Evolutionary conservation across 768 basidiomycete species (phyloP), one percentile per base, ranked within the genome.

Genomic region (Psilocybe cyanescens): DNA sequence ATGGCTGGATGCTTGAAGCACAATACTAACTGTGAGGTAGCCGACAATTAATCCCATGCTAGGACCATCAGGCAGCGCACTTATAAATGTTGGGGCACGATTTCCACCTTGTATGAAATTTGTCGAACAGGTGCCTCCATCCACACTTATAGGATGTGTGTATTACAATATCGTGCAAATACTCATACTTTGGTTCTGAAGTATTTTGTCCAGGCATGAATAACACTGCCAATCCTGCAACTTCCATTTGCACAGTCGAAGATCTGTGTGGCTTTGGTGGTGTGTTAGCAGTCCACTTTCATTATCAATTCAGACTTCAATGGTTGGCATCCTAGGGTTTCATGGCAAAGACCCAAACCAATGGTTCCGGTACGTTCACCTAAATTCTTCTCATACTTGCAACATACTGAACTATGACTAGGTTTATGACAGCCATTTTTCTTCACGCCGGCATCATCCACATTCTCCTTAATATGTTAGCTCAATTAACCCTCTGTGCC

Each of bases 361-460:
- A 68, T 81, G 79, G 80, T 83, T 81, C 68, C 71, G 80, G 77
- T 83, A 49, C 16, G 41, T 44, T 44, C 5, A 16, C 19, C 28
- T 41, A 19, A 8, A 28, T 2, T 6, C 11, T 47, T 45, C 29
- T 41, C n/a, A 9, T 9, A 11, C 41, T 55, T 29, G 8, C 11
- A 14, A 12, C 3, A 49, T n/a, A 11, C 46, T 48, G 8, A 48
- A 67, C 45, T 65, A 60, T 29, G 47, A 50, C 50, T 66, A 91
- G 93, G 64, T 96, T 96, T 70, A 89, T 95, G 66, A 87, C 89
- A 1, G 84, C 95, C 8, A 91, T 97, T 54, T 97, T 99, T 71
- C 76, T 98, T 4, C 97, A 99, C 67, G 97, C 94, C 9, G 97
- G 97, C n/a, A 81, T 99, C 59, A 80, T 99, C n/a, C 97, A 99